Evolutionary conservation across 441 rosid species (phyloP), one percentile per base, ranked within the genome.

Genomic region (Populus hybrid): DNA sequence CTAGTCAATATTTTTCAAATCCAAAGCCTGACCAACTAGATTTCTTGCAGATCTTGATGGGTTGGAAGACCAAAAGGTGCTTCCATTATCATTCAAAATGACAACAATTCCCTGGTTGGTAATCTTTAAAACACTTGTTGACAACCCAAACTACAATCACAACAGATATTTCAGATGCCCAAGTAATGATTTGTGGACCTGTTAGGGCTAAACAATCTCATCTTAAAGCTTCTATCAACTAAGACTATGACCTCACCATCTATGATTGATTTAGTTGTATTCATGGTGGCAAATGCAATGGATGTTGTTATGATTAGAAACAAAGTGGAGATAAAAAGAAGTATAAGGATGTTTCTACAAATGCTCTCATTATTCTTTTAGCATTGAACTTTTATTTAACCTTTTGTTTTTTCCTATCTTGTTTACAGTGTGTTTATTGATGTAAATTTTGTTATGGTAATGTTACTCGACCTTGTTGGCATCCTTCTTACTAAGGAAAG

Each of bases 1-100:
- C 2, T 7, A 0, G 9, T 7, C 54, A 2, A 80, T 26, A 26
- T 80, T 80, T 65, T 79, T 79, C 0, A 67, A 21, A 42, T 80
- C 82, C 72, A 75, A 32, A 18, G 75, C 76, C 69, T 75, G 67
- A 8, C 32, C 73, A 1, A 71, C 3, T 2, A 73, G 78, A 14
- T 69, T 75, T 5, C 10, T 36, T 36, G 40, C 10, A 36, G 40
- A 36, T 9, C 40, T 36, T 36, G 40, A 36, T 36, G 40, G 10
- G 40, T 66, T 66, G 69, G 69, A 23, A 26, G 69, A 67, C 69
- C 69, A 12, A 26, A 12, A 24, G 0, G 28, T 28, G 35, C 16
- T 24, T 18, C 3, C 35, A 11, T 10, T 67, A 5, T 26, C 35
- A 26, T 67, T 67, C 35, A 26, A 14, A 66, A 26, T 16, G 69